Percentiles rank a stretch among this genome's conserved stretches.
Conservation (phyloP, 2,329 filamentous ascomycete genomes). For the Tolypocladium cylindrosporum region DNA sequence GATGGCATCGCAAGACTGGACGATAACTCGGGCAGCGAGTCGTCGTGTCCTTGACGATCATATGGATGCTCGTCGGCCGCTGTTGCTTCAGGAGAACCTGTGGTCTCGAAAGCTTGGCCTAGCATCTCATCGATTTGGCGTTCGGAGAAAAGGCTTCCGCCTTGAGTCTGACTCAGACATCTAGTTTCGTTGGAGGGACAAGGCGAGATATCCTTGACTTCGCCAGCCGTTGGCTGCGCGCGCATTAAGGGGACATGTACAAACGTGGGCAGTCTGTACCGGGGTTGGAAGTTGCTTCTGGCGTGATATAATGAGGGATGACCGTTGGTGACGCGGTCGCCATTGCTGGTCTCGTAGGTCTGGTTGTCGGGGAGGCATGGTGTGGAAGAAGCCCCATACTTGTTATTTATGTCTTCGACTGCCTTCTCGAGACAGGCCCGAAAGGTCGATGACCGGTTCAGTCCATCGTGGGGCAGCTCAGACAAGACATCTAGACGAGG, state of each 20-base stretch:
- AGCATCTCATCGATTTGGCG: conserved; percentile 7
- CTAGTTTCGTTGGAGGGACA: neutral
- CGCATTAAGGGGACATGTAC: conserved; percentile 4
- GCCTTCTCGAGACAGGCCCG: conserved; percentile 17
- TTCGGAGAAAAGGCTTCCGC: conserved; percentile 3
- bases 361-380: neutral
- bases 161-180: neutral
- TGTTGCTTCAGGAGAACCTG: neutral
- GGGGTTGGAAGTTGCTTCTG: conserved; percentile 7
- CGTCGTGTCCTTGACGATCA: neutral
- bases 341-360: neutral
- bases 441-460: conserved; percentile 18
- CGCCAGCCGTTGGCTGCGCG: conserved; percentile 5
- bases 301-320: neutral
- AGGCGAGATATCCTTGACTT: conserved; percentile 5
- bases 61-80: neutral
- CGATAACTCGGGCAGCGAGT: neutral
- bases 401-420: conserved; percentile 17
- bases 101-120: conserved; percentile 1
- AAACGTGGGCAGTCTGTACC: conserved; percentile 8
- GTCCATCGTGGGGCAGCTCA: conserved; percentile 12
- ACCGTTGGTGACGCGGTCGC: neutral
- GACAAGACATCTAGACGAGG: conserved; percentile 18
- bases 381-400: conserved; percentile 12
- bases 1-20: neutral